Evolutionary conservation across 129 eudicot genomes (phyloP), one percentile per base, ranked within the genome.

Genomic region (Chrysanthemum makinoi): DNA sequence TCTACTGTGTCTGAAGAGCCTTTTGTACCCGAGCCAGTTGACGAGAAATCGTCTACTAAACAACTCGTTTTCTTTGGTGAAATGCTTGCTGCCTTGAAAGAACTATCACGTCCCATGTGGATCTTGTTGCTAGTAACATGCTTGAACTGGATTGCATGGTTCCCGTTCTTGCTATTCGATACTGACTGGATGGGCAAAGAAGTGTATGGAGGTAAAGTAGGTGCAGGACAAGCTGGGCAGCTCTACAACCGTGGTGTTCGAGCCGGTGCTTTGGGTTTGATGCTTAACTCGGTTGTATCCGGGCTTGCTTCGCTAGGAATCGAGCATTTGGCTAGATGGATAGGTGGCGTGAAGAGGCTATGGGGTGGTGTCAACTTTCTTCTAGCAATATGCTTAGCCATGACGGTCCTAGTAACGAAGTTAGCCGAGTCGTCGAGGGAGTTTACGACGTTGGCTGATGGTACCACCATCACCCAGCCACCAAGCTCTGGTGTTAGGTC

Each of bases 181-280:
- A 91, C 97, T 0, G 97, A 91, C 70, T 91, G 97, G 95, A 86
- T 91, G 88, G 97, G 97, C 0, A 75, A 63, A 35, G 97, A 91
- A 61, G 84, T 91, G 46, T 91, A 83, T 9, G 95, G 95, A 0
- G 97, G 96, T 0, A 47, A 49, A 14, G 74, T 74, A 0, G 80
- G 72, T 10, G 51, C 30, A 33, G 68, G 51, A 19, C 68, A 3
- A 11, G 9, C 16, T 5, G 47, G 47, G 22, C 74, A 12, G 67
- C 2, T 76, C 30, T 90, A 90, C 35, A 78, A 70, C 49, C 50
- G 64, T 0, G 96, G 96, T 26, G 96, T 90, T 0, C 81, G 87
- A 0, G 83, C 82, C 0, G 95, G 96, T 0, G 69, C 96, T 5
- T 0, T 83, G 50, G 96, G 95, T 12, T 73, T 90, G 46, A 75